Percentiles rank a stretch among this genome's conserved stretches.
These are phyloP conservation scores for Eimeria necatrix DNA, from an alignment of 169 alveolate genomes.

Conservation along the genomic window DNA sequence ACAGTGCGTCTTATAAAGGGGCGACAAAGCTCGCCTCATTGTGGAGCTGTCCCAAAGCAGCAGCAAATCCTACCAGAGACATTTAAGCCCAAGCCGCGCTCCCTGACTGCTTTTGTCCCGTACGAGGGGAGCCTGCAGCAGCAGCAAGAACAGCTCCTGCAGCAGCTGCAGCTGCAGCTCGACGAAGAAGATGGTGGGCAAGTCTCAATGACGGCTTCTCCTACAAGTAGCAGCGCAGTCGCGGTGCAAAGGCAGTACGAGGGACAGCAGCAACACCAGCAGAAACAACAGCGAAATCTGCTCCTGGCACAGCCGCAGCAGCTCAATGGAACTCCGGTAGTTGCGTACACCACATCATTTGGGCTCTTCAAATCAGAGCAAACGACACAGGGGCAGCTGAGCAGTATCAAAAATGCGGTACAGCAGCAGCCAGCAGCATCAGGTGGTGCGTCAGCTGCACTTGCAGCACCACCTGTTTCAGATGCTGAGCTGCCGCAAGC, in stretches of 20 bases:
- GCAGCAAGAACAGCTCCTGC: slow-evolving; percentile 11
- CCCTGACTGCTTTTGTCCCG: slow-evolving; percentile 31
- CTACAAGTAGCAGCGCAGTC: background rate
- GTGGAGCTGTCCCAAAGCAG: background rate
- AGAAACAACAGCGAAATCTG: background rate
- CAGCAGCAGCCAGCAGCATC: background rate
- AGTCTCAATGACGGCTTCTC: background rate
- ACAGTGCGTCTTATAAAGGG: background rate
- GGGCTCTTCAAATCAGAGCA: background rate
- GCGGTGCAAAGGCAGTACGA: background rate
- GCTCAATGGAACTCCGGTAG: background rate
- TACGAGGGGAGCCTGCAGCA: slow-evolving; percentile 45
- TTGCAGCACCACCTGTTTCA: background rate
- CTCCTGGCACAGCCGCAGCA: background rate
- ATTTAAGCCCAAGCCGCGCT: background rate
- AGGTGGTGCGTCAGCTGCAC: background rate
- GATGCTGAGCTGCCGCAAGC: background rate
- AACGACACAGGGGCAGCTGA: background rate
- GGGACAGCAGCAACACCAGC: background rate
- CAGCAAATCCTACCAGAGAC: background rate
- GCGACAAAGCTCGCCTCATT: background rate
- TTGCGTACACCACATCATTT: no score
- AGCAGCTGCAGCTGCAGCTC: background rate
- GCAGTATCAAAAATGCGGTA: no score
- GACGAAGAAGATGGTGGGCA: background rate